These are phyloP conservation scores for Mytilinidion resinicola DNA, from an alignment of 495 filamentous ascomycete species.

Conservation along the genomic window DNA sequence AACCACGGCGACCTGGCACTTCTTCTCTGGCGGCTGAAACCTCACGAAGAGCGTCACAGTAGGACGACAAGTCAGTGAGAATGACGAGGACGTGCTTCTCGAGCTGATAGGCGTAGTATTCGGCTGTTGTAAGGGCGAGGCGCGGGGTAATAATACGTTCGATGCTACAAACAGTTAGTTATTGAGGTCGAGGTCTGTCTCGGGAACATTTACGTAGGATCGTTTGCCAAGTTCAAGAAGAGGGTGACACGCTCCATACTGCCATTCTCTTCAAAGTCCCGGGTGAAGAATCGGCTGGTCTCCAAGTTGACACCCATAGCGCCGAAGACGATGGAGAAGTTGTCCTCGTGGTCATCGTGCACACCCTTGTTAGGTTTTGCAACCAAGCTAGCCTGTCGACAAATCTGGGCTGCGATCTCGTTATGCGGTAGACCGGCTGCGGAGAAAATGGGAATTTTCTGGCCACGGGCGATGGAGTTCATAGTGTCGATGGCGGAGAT, in stretches of 20 bases:
- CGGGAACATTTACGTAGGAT: constrained; percentile 70
- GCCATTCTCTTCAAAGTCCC: constrained; percentile 98
- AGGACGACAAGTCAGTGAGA: constrained; percentile 94
- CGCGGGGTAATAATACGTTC: constrained; percentile 99
- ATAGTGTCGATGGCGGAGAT: constrained; percentile 99
- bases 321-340: constrained; percentile 98
- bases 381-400: constrained; percentile 89
- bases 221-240: constrained; percentile 98
- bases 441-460: constrained; percentile 99
- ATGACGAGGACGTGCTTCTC: constrained; percentile 99
- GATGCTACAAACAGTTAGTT: constrained; percentile 53
- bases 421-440: constrained; percentile 97
- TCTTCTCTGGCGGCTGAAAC: constrained; percentile 97
- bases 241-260: constrained; percentile 94
- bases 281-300: constrained; percentile 95
- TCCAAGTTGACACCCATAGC: constrained; percentile 99
- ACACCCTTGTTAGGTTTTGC: constrained; percentile 86
- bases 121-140: constrained; percentile 94
- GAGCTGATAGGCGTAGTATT: constrained; percentile 99
- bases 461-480: constrained; percentile 99
- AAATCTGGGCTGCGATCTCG: constrained; percentile 97
- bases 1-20: constrained; percentile 98
- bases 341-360: constrained; percentile 95
- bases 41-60: constrained; percentile 98
- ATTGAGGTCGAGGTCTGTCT: not conserved